Base-by-base conservation (phyloP, 169 alveolate species). In the Plasmodium gonderi region DNA sequence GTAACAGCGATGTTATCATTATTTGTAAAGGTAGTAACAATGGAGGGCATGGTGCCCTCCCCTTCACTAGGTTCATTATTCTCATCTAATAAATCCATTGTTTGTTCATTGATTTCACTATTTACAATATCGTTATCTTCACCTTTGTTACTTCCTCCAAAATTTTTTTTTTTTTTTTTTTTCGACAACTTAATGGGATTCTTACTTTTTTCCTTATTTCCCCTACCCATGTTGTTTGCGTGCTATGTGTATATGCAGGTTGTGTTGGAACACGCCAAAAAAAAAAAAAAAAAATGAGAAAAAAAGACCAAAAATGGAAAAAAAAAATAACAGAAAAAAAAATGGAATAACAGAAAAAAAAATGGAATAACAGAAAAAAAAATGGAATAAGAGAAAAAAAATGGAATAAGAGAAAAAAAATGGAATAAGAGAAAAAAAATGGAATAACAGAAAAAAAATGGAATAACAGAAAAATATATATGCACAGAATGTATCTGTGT, bases 141-240 rank as follows among this genome's bases (percentile, higher is more conserved):
- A 69, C 72, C 75, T 81, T 81, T 81, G 40, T 54, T 54, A 26
- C n/a, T 68, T 42, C 54, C 91, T 14, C 36, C 65, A 6, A 14
- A 17, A 31, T 81, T 81, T 68, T 81, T 68, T 68, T 81, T 81
- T 67, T 81, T 81, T 69, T 81, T 81, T 45, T 67, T 81, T 26
- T 68, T 67, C 29, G 49, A 20, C 38, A 45, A 44, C 54, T 81
- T 81, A 11, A 81, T 26, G 68, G 80, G 64, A 42, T 67, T 81
- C 17, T 81, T 65, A 12, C 72, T 54, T 38, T 81, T 81, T 68
- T 81, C 82, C 36, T 81, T 81, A 68, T 81, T 68, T 31, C 54
- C 81, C 17, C 49, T 81, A 69, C 75, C 76, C 91, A 81, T 79
- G 51, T 1, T 79, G 31, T 1, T 23, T 20, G 17, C 8, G 5